Conservation (phyloP, 2,329 filamentous ascomycete genomes). For the Pseudocercospora ulei region DNA sequence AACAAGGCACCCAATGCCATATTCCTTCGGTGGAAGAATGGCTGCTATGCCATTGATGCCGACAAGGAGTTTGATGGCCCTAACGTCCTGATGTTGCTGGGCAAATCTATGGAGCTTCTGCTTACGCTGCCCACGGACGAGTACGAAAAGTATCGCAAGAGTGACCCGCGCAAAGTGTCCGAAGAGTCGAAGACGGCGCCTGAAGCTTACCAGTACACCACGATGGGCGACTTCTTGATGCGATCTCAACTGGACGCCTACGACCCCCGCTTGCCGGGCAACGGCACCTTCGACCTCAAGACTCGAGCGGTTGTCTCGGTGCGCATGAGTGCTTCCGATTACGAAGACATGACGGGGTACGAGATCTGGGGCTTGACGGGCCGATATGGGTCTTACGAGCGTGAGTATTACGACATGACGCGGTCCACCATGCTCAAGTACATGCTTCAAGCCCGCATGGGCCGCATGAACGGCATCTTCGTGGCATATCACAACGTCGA, state of each 20-base stretch:
- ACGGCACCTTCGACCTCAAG: conserved; percentile 92
- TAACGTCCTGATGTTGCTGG: conserved; percentile 81
- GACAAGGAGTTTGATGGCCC: conserved; percentile 83
- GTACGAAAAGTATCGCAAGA: conserved; percentile 72
- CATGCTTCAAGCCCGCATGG: conserved; percentile 90
- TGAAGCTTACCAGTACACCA: conserved; percentile 81
- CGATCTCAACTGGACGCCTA: conserved; percentile 88
- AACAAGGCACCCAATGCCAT: conserved; percentile 65
- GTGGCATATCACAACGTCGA: conserved; percentile 92
- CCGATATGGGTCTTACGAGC: conserved; percentile 81
- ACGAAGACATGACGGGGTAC: conserved; percentile 69
- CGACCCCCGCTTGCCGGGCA: conserved; percentile 75
- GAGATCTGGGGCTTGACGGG: conserved; percentile 70
- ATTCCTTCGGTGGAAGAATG: conserved; percentile 73
- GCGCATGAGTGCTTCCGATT: conserved; percentile 69
- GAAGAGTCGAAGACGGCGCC: conserved; percentile 61
- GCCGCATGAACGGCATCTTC: conserved; percentile 97
- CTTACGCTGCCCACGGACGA: conserved; percentile 72
- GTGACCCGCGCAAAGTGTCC: conserved; percentile 56
- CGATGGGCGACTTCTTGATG: conserved; percentile 79
- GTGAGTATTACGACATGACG: conserved; percentile 96
- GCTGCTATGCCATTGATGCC: conserved; percentile 85
- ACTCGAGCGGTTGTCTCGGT: conserved; percentile 85
- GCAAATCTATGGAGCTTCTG: conserved; percentile 93
- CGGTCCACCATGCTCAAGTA: conserved; percentile 92